These are phyloP conservation scores for Asterophora parasitica DNA, from an alignment of 768 basidiomycete species.

Conservation along the genomic window DNA sequence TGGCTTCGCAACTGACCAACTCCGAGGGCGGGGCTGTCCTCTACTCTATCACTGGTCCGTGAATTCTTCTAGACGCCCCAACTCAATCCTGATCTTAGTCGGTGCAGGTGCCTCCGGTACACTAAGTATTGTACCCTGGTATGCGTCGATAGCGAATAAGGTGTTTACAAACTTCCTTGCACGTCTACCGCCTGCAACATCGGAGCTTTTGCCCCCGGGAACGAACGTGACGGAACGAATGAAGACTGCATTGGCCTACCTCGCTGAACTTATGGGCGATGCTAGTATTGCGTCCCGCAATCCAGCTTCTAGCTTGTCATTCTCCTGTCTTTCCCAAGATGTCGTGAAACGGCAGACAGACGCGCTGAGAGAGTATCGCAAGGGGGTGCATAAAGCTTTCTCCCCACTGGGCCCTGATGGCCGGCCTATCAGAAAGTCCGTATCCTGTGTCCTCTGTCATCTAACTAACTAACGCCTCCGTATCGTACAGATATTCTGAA, in stretches of 20 bases:
- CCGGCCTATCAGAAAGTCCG: conserved; percentile 58
- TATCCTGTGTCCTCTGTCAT: conserved; percentile 8
- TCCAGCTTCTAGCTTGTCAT: conserved; percentile 61
- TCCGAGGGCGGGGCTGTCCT: conserved; percentile 46
- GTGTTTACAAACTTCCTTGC: conserved; percentile 58
- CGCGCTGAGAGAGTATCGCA: conserved; percentile 40
- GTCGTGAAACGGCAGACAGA: conserved; percentile 48
- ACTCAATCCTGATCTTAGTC: neutral
- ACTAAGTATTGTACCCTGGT: conserved; percentile 50
- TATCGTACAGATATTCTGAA: conserved; percentile 50
- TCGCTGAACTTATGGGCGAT: conserved; percentile 49
- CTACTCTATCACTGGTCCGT: conserved; percentile 57
- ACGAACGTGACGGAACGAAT: conserved; percentile 43
- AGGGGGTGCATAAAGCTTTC: conserved; percentile 42
- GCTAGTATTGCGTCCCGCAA: conserved; percentile 43
- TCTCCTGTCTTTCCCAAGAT: conserved; percentile 56
- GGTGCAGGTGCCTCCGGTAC: conserved; percentile 48
- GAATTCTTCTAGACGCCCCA: neutral
- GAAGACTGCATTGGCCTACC: conserved; percentile 44
- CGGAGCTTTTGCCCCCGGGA: conserved; percentile 39
- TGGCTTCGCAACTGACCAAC: conserved; percentile 45
- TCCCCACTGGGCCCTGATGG: conserved; percentile 56
- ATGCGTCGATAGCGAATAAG: conserved; percentile 59
- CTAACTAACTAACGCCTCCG: neutral
- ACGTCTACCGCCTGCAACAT: conserved; percentile 44